Evolutionary conservation across 345 rosid genomes (phyloP).

Genomic region (Salix exigua): DNA sequence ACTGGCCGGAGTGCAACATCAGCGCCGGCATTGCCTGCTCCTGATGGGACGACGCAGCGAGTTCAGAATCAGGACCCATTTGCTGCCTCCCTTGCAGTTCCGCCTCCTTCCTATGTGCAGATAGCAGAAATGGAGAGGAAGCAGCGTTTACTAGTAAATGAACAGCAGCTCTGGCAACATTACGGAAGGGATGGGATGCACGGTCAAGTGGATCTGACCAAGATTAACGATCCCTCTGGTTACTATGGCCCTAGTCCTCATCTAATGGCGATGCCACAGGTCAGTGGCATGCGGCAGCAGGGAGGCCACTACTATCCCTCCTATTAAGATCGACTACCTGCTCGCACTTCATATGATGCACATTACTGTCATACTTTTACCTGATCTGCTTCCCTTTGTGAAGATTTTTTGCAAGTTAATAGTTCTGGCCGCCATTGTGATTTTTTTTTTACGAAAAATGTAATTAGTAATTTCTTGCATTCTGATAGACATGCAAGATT

Average conservation of each 20-base stretch:
- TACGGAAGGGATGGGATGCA: constrained; percentile 28
- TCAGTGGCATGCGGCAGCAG: constrained; percentile 12
- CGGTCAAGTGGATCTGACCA: constrained; percentile 19
- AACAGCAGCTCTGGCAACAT: constrained; percentile 27
- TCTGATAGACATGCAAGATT: background rate
- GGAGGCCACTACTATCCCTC: constrained; percentile 18
- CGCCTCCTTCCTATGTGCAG: constrained; percentile 34
- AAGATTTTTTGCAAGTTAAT: background rate
- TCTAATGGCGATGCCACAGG: constrained; percentile 15
- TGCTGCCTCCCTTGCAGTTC: constrained; percentile 21
- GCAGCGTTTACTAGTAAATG: constrained; percentile 23
- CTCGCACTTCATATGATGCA: background rate
- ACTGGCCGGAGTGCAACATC: constrained; percentile 10
- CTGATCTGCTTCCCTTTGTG: background rate
- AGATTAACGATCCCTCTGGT: constrained; percentile 13
- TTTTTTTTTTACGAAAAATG: background rate
- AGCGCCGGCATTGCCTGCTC: constrained; percentile 26
- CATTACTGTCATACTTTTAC: background rate
- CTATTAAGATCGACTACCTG: constrained; percentile 1
- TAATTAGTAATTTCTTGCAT: background rate
- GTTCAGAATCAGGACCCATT: constrained; percentile 28
- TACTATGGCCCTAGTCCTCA: background rate
- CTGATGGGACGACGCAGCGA: constrained; percentile 18
- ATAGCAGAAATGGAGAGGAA: constrained; percentile 29
- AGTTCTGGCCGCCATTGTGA: background rate